A percentile compares a stretch with the other conserved stretches of the same genome.
phyloP scores from a whole-genome alignment of 1,284 basidiomycete genomes.

The Cutaneotrichosporon cavernicola region DNA sequence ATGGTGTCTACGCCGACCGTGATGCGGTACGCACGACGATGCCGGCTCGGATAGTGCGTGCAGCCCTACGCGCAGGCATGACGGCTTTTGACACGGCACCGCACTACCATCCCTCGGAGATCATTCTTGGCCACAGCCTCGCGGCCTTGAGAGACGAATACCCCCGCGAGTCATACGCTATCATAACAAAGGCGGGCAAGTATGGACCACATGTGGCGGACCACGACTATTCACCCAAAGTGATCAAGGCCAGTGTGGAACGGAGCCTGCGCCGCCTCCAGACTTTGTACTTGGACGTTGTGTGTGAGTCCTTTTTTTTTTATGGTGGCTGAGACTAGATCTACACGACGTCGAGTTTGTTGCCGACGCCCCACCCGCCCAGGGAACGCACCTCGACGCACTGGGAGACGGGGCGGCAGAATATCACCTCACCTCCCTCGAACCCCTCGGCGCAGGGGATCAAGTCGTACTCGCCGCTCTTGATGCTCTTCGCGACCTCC shows the following conservation, averaged over 20 bases:
- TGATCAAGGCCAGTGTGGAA: slow-evolving; percentile 68
- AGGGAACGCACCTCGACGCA: slow-evolving; percentile 57
- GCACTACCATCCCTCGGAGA: slow-evolving; percentile 88
- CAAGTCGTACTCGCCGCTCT: slow-evolving; percentile 72
- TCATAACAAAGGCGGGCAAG: slow-evolving; percentile 92
- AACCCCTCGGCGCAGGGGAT: slow-evolving; percentile 68
- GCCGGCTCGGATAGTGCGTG: slow-evolving; percentile 69
- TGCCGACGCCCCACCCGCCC: slow-evolving; percentile 53
- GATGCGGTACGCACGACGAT: slow-evolving; percentile 61
- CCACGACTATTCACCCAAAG: slow-evolving; percentile 74
- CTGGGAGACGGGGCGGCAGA: slow-evolving; percentile 43
- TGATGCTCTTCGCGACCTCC: slow-evolving; percentile 68
- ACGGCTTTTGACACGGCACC: slow-evolving; percentile 80
- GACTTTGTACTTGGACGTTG: slow-evolving; percentile 77
- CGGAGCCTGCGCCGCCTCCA: slow-evolving; percentile 71
- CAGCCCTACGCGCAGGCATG: slow-evolving; percentile 84
- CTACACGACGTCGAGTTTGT: slow-evolving; percentile 93
- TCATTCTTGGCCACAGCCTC: slow-evolving; percentile 75
- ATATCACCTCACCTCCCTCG: slow-evolving; percentile 23
- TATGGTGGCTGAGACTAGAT: slow-evolving; percentile 47
- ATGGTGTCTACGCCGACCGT: slow-evolving; percentile 66
- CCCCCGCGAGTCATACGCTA: slow-evolving; percentile 73
- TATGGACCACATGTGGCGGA: slow-evolving; percentile 63
- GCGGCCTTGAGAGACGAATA: slow-evolving; percentile 66
- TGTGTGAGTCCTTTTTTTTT: slow-evolving; percentile 56